Evolutionary conservation across 2,329 filamentous ascomycete genomes (phyloP).

Genomic region (Aspergillus cejpii): DNA sequence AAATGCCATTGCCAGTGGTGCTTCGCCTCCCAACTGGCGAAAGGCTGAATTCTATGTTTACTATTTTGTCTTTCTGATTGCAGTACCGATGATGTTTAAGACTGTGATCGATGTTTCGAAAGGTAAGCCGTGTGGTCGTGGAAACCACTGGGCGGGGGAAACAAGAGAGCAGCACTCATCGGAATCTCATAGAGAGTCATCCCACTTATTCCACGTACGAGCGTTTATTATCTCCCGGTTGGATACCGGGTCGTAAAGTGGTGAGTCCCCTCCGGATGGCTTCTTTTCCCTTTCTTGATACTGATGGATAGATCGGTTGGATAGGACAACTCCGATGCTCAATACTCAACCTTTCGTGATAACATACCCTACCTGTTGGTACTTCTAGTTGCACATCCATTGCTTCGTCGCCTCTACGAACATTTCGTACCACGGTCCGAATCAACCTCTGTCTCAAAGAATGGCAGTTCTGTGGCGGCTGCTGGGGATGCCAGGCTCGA

Average conservation of each 20-base stretch:
- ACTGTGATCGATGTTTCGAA: conserved; percentile 78
- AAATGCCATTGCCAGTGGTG: conserved; percentile 40
- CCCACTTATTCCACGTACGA: conserved; percentile 72
- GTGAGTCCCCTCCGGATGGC: conserved; percentile 44
- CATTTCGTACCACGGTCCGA: conserved; percentile 42
- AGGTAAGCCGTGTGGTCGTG: conserved; percentile 47
- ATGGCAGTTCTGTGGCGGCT: conserved; percentile 16
- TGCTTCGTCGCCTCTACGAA: conserved; percentile 69
- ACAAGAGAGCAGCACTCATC: conserved; percentile 12
- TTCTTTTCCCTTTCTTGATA: neutral
- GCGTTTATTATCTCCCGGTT: conserved; percentile 66
- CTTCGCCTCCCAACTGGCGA: conserved; percentile 67
- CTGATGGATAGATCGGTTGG: conserved; percentile 15
- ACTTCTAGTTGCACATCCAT: conserved; percentile 70
- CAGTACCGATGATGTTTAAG: conserved; percentile 84
- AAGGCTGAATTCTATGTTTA: conserved; percentile 84
- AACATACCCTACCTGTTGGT: conserved; percentile 76
- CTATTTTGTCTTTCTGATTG: conserved; percentile 58
- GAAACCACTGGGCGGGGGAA: neutral
- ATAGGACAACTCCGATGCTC: conserved; percentile 79
- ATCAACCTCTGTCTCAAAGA: conserved; percentile 18
- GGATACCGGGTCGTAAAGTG: conserved; percentile 88
- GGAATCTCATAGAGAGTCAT: conserved; percentile 57
- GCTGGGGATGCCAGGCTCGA: conserved; percentile 54
- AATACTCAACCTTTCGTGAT: conserved; percentile 76